Base-by-base conservation (phyloP, 192 early-diverging fungal species). In the Pilaira anomala region DNA sequence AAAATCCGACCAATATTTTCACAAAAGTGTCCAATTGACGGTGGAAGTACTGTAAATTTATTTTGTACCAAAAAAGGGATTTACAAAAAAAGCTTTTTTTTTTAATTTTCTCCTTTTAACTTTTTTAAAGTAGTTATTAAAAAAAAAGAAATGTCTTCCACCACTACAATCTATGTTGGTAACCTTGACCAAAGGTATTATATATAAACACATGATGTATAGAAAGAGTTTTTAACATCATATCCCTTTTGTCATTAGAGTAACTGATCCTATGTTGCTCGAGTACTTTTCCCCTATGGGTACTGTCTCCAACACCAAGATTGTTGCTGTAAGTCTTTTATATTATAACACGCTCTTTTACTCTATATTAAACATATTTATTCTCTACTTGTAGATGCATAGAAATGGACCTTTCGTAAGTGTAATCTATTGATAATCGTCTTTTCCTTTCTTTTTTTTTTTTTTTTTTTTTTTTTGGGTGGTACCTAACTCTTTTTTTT, bases 161-260 rank as follows among this genome's bases (percentile, higher is more conserved):
- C 29, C n/a, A 85, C 76, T 73, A 80, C 84, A 44, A 80, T 91
- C 22, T 95, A 94, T 68, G 92, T 93, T 22, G 90, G 90, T n/a
- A 93, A 91, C 70, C 80, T 94, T 55, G 91, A 94, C 76, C 83
- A 83, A 79, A 68, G 44, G 85, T 91, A 55, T 92, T 93, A 76
- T 90, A 93, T 61, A 87, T 93, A 65, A 77, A 80, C 44, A 85
- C 90, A 69, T 83, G 80, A 63, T 84, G 84, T 66, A 88, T 89
- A 81, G 83, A 85, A 83, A 62, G 19, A 7, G 16, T 13, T 25
- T 2, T 13, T 13, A 13, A n/a, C 19, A 1, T 4, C 36, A 1
- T 18, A n/a, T 41, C 18, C 19, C 12, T 18, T 2, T 55, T 28
- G 18, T 39, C 19, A 12, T 0, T 56, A 56, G 54, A 33, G 54